These are phyloP conservation scores for Rhizomucor pusillus DNA, from an alignment of 371 early-diverging fungal species.

Conservation along the genomic window DNA sequence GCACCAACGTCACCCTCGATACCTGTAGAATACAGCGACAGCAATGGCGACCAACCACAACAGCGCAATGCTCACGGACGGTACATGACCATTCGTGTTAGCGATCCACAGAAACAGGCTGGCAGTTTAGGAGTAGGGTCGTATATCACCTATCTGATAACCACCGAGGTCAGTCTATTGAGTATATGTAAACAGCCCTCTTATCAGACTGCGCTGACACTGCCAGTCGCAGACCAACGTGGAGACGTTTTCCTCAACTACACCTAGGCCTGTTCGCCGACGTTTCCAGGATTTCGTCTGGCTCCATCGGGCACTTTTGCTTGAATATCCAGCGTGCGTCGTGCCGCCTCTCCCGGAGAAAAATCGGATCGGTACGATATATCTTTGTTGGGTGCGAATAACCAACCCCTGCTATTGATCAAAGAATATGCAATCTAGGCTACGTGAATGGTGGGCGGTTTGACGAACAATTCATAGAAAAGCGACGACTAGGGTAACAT, in stretches of 20 bases:
- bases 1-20: too few relatives aligned
- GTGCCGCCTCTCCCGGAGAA: slow-evolving; percentile 92
- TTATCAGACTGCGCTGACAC: not conserved
- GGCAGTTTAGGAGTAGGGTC: slow-evolving; percentile 68
- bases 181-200: too few relatives aligned
- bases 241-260: slow-evolving; percentile 45
- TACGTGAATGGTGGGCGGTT: slow-evolving; percentile 95
- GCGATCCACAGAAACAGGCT: slow-evolving; percentile 80
- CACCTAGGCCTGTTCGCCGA: slow-evolving; percentile 64
- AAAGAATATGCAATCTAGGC: slow-evolving; percentile 44
- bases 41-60: too few relatives aligned
- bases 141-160: slow-evolving; percentile 78
- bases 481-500: slow-evolving; percentile 62
- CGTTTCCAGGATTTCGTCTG: slow-evolving; percentile 93
- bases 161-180: slow-evolving; percentile 52
- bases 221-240: slow-evolving; percentile 49
- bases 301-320: slow-evolving; percentile 73
- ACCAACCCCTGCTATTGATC: not conserved
- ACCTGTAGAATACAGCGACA: too few relatives aligned
- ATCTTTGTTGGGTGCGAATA: not conserved
- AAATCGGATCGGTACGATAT: slow-evolving; percentile 72
- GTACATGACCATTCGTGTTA: slow-evolving; percentile 49
- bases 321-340: slow-evolving; percentile 78
- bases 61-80: too few relatives aligned
- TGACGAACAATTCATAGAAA: slow-evolving; percentile 83